phyloP scores from a whole-genome alignment of 257 asterid genomes.

The Capsicum chinense region DNA sequence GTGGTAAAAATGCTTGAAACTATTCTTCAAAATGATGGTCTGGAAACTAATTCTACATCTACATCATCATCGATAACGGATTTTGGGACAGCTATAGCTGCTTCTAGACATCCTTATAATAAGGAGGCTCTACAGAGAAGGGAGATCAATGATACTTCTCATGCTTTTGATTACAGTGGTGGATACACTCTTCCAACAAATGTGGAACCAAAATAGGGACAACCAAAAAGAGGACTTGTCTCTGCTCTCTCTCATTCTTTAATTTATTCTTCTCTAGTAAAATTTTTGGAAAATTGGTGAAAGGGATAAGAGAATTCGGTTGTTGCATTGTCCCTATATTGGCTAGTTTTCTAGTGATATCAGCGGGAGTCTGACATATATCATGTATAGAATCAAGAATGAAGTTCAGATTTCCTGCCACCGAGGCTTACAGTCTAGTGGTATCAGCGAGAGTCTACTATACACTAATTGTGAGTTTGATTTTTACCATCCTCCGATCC shows the following conservation, averaged over 20 bases:
- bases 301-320: neutral
- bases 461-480: neutral
- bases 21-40: slow-evolving; percentile 71
- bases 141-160: slow-evolving; percentile 39
- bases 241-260: slow-evolving; percentile 24
- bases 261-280: neutral
- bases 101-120: slow-evolving; percentile 58
- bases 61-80: slow-evolving; percentile 84
- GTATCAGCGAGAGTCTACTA: neutral
- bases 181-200: slow-evolving; percentile 55
- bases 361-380: neutral
- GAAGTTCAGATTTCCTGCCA: neutral
- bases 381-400: neutral
- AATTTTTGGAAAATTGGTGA: neutral
- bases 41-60: slow-evolving; percentile 71
- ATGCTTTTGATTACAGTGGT: slow-evolving; percentile 58
- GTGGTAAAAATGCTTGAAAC: slow-evolving; percentile 75
- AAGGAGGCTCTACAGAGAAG: slow-evolving; percentile 48
- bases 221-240: neutral
- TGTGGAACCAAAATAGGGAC: slow-evolving; percentile 56
- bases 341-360: neutral
- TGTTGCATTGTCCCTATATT: neutral
- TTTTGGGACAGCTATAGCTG: slow-evolving; percentile 55
- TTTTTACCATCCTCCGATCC: neutral
- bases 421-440: neutral